Percentiles rank a stretch among this genome's conserved stretches.
These are phyloP conservation scores for Talaromyces islandicus DNA, from an alignment of 2,329 filamentous ascomycete species.

Conservation along the genomic window DNA sequence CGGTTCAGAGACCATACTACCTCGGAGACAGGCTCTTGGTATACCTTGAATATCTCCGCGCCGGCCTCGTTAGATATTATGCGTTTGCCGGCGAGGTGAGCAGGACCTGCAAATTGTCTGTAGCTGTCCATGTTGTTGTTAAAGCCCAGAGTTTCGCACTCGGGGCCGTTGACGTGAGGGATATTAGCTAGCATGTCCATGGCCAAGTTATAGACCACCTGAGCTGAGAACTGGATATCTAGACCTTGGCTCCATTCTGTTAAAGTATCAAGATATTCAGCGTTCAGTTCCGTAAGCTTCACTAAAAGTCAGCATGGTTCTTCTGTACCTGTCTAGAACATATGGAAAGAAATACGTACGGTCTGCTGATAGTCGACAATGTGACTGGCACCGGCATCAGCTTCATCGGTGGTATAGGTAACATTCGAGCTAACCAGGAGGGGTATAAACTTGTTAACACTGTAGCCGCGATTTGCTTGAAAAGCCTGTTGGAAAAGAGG, in stretches of 20 bases:
- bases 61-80: conserved; percentile 39
- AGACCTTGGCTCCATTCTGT: conserved; percentile 19
- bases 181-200: conserved; percentile 37
- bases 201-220: conserved; percentile 37
- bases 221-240: conserved; percentile 31
- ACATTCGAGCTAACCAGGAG: conserved; percentile 23
- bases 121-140: conserved; percentile 34
- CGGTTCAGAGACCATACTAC: conserved; percentile 33
- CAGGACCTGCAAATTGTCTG: conserved; percentile 35
- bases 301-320: neutral
- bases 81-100: conserved; percentile 31
- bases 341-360: neutral
- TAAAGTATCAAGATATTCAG: conserved; percentile 32
- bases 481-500: conserved; percentile 24
- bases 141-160: conserved; percentile 37
- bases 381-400: conserved; percentile 16
- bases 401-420: conserved; percentile 13
- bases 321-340: neutral
- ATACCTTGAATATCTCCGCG: conserved; percentile 19
- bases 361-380: conserved; percentile 18
- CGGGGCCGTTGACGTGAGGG: conserved; percentile 33
- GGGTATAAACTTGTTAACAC: conserved; percentile 26
- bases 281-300: conserved; percentile 19
- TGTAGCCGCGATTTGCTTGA: conserved; percentile 26
- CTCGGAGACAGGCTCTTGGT: conserved; percentile 17